Percentiles rank a stretch among this genome's conserved stretches.
These are phyloP conservation scores for Eucalyptus microcorys DNA, from an alignment of 345 rosid species.

Conservation along the genomic window DNA sequence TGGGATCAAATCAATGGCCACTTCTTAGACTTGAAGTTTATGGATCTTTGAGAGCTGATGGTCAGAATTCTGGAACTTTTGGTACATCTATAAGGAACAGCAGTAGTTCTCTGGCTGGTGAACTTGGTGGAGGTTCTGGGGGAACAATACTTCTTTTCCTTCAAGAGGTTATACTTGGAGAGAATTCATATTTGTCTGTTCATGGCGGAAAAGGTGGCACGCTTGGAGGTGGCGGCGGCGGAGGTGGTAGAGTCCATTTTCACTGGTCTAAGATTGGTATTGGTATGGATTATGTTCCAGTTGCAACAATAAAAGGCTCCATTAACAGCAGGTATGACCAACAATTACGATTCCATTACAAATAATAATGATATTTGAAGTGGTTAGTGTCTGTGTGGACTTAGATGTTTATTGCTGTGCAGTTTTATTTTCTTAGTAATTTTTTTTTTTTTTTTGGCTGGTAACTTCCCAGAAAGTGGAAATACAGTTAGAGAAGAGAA, in stretches of 20 bases:
- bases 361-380: background rate
- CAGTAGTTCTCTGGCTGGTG: constrained; percentile 55
- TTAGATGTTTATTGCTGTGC: background rate
- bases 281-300: constrained; percentile 71
- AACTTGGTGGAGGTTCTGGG: constrained; percentile 98
- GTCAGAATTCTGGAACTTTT: constrained; percentile 56
- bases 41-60: constrained; percentile 81
- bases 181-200: constrained; percentile 59
- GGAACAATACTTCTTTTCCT: constrained; percentile 97
- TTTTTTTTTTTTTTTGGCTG: background rate
- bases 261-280: constrained; percentile 81
- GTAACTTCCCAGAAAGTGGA: background rate
- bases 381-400: background rate
- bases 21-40: constrained; percentile 47
- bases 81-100: constrained; percentile 17
- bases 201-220: constrained; percentile 80
- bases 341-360: background rate
- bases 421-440: background rate
- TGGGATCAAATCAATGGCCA: constrained; percentile 90
- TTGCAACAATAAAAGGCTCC: constrained; percentile 63
- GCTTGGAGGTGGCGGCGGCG: constrained; percentile 95
- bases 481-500: background rate
- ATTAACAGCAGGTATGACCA: constrained; percentile 51
- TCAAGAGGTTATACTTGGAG: constrained; percentile 60
- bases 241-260: constrained; percentile 97